Evolutionary conservation across 352 stramenopile species (phyloP).

Genomic region (Peronosclerospora sorghi): DNA sequence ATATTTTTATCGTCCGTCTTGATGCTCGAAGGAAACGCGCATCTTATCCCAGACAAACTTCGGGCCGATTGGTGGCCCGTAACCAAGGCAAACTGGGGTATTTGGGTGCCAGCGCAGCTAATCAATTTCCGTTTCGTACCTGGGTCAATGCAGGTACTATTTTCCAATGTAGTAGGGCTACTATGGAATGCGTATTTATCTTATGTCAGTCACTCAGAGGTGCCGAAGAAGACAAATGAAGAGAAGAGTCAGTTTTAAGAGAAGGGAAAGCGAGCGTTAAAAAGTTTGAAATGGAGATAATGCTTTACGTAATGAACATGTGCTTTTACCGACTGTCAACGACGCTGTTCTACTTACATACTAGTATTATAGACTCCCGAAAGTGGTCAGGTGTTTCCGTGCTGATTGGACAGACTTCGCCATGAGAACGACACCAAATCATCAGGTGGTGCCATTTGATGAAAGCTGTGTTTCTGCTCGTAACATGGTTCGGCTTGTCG

Average conservation of each 20-base stretch:
- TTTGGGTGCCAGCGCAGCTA: constrained; percentile 75
- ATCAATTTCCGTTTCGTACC: constrained; percentile 78
- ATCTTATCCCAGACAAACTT: constrained; percentile 55
- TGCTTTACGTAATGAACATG: no score
- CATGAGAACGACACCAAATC: constrained; percentile 35
- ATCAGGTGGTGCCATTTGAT: constrained; percentile 11
- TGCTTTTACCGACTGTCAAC: no score
- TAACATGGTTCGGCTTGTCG: constrained; percentile 2
- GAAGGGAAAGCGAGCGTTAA: constrained; percentile 4
- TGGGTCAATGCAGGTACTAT: constrained; percentile 67
- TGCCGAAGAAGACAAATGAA: constrained; percentile 3
- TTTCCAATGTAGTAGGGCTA: constrained; percentile 70
- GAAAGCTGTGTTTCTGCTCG: constrained; percentile 7
- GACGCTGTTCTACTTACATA: no score
- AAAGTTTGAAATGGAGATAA: neutral
- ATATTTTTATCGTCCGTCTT: constrained; percentile 65
- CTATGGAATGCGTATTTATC: constrained; percentile 82
- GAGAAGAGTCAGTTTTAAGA: constrained; percentile 4
- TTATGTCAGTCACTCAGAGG: constrained; percentile 47
- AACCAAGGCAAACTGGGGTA: constrained; percentile 64
- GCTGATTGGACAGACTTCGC: constrained; percentile 49
- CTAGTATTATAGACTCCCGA: no score
- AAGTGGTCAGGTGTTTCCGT: constrained; percentile 29
- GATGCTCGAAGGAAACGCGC: constrained; percentile 40
- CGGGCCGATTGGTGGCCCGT: constrained; percentile 63